Evolutionary conservation across 805 yeast genomes (phyloP).

Genomic region (Candida sithepensis): DNA sequence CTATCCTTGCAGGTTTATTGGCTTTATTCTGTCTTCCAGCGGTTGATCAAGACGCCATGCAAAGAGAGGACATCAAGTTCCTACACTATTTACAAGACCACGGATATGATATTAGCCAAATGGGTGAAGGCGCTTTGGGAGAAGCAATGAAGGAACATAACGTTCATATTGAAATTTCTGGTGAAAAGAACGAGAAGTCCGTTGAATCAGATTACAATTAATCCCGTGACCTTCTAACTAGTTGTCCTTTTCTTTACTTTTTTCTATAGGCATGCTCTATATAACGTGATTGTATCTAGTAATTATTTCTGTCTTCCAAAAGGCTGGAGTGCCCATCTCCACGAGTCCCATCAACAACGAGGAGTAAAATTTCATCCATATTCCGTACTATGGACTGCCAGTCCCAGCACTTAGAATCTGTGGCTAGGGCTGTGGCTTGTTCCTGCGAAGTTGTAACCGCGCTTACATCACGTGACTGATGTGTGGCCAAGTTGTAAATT

Average conservation of each 20-base stretch:
- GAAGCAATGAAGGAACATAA: slow-evolving; percentile 13
- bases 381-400: too few species aligned
- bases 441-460: too few species aligned
- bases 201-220: background rate
- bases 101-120: slow-evolving; percentile 64
- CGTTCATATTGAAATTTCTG: background rate
- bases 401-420: too few species aligned
- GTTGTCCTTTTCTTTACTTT: background rate
- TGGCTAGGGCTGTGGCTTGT: too few species aligned
- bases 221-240: background rate
- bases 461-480: too few species aligned
- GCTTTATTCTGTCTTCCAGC: slow-evolving; percentile 73
- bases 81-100: slow-evolving; percentile 58
- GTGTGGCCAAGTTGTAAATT: too few species aligned
- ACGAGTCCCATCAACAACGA: too few species aligned
- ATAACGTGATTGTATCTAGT: too few species aligned
- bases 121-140: slow-evolving; percentile 41
- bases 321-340: too few species aligned
- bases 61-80: slow-evolving; percentile 72
- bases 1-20: slow-evolving; percentile 65
- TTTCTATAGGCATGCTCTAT: background rate
- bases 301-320: too few species aligned
- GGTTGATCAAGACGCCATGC: slow-evolving; percentile 79
- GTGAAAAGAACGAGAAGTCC: background rate
- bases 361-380: too few species aligned